Base-by-base conservation (phyloP, 352 stramenopile genomes). In the Thalassiosira allenii region DNA sequence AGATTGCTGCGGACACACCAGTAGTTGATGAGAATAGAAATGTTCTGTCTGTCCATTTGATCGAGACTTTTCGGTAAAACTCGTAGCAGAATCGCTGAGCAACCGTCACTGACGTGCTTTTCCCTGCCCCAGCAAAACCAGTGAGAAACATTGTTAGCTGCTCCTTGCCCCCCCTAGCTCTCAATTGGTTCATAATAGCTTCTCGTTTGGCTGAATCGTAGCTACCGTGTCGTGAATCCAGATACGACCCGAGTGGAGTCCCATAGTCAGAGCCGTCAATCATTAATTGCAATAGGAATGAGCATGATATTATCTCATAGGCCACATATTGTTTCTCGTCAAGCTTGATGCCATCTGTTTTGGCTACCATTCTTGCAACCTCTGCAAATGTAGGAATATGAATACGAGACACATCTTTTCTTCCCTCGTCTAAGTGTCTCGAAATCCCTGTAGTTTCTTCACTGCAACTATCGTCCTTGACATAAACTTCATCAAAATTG, bases 311-410 rank as follows among this genome's bases (percentile, higher is more conserved):
- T 6, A 83, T 68, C 20, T 83, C 75, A 56, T 83, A 78, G 20
- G 62, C 30, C 41, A 71, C 58, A 34, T 71, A 66, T 57, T 82
- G 73, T 43, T 76, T 82, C 27, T 76, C 47, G 29, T 82, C 73
- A 20, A 81, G 20, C 2, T 17, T 66, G 0, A 59, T 47, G 6
- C 33, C 20, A 54, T 75, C 25, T 27, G 34, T 14, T 20, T 37
- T 23, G 2, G 54, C 40, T 27, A 74, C 43, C 23, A 34, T 37
- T 5, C 44, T 20, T 51, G 52, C 33, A 27, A 58, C 33, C 5
- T 33, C 23, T 0, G 1, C 3, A 14, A 73, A 51, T 47, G 54
- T 74, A 43, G 61, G 62, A n/a, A 57, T 22, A 61, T 9, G n/a
- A n/a, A n/a, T 52, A 41, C 3, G 25, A 47, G 37, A 17, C 8